Conservation (phyloP, 345 rosid species). For the Murraya paniculata region DNA sequence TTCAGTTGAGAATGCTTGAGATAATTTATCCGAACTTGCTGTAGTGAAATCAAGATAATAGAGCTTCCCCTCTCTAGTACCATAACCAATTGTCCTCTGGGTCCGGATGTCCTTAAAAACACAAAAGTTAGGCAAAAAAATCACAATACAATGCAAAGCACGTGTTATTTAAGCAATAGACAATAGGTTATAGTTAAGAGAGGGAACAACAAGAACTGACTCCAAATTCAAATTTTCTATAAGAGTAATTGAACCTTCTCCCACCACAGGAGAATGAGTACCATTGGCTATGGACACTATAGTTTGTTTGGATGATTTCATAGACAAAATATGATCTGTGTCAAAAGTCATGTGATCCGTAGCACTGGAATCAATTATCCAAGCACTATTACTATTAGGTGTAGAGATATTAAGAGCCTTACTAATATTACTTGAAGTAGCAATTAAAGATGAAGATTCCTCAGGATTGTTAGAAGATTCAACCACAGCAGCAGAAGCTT, state of each 20-base stretch:
- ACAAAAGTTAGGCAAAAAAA: slow-evolving; percentile 9
- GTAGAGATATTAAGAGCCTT: no score
- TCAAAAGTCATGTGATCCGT: background rate
- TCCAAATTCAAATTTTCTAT: background rate
- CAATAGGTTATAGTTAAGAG: background rate
- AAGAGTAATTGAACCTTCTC: background rate
- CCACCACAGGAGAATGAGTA: background rate
- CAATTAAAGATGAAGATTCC: background rate
- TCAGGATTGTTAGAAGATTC: background rate
- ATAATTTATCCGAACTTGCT: background rate
- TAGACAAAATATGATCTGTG: background rate
- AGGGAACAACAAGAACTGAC: background rate
- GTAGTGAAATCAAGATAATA: background rate
- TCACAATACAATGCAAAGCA: background rate
- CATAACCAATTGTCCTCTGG: background rate
- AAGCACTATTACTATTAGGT: no score
- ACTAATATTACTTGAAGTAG: no score
- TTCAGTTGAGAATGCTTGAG: background rate
- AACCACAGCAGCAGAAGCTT: background rate
- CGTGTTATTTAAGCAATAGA: background rate
- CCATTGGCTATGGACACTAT: background rate
- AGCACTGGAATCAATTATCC: background rate
- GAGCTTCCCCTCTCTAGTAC: background rate
- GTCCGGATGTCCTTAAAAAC: background rate
- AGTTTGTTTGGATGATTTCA: background rate